These are phyloP conservation scores for Harringtonia aguacate DNA, from an alignment of 2,329 filamentous ascomycete genomes.

Conservation along the genomic window DNA sequence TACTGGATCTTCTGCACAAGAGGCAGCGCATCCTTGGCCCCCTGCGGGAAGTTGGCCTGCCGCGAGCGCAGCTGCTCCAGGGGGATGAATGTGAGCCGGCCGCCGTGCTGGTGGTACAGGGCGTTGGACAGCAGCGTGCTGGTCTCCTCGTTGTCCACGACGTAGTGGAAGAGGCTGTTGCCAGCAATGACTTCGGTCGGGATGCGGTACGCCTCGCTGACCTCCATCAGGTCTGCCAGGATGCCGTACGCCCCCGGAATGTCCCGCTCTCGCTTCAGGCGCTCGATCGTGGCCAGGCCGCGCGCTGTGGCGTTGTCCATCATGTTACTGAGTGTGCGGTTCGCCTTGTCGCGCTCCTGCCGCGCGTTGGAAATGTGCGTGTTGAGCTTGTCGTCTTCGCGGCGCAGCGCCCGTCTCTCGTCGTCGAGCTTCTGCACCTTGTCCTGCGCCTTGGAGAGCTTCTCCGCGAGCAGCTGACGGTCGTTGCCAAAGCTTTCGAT, in stretches of 20 bases:
- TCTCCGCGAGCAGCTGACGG: slow-evolving; percentile 59
- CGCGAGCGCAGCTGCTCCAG: slow-evolving; percentile 69
- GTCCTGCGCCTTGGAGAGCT: slow-evolving; percentile 69
- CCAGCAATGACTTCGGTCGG: slow-evolving; percentile 91
- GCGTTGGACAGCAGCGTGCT: slow-evolving; percentile 72
- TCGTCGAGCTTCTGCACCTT: slow-evolving; percentile 70
- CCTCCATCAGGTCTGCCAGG: slow-evolving; percentile 82
- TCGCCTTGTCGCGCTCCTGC: slow-evolving; percentile 66
- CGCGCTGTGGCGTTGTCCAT: slow-evolving; percentile 85
- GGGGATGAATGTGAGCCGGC: slow-evolving; percentile 90
- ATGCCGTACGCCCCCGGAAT: slow-evolving; percentile 87
- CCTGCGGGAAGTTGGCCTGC: slow-evolving; percentile 63
- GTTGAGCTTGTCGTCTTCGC: slow-evolving; percentile 80
- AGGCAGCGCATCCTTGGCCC: slow-evolving; percentile 73
- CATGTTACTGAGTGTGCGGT: slow-evolving; percentile 66
- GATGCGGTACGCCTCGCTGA: slow-evolving; percentile 73
- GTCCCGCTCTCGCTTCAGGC: slow-evolving; percentile 67
- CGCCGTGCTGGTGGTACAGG: slow-evolving; percentile 68
- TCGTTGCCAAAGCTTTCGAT: slow-evolving; percentile 72
- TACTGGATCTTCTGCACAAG: slow-evolving; percentile 78
- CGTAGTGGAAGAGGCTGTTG: slow-evolving; percentile 86
- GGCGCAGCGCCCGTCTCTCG: slow-evolving; percentile 75
- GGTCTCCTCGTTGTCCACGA: slow-evolving; percentile 85
- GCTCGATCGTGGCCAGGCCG: slow-evolving; percentile 76
- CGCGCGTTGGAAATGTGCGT: slow-evolving; percentile 66